These are phyloP conservation scores for Trametes cingulata DNA, from an alignment of 768 basidiomycete species.

Conservation along the genomic window DNA sequence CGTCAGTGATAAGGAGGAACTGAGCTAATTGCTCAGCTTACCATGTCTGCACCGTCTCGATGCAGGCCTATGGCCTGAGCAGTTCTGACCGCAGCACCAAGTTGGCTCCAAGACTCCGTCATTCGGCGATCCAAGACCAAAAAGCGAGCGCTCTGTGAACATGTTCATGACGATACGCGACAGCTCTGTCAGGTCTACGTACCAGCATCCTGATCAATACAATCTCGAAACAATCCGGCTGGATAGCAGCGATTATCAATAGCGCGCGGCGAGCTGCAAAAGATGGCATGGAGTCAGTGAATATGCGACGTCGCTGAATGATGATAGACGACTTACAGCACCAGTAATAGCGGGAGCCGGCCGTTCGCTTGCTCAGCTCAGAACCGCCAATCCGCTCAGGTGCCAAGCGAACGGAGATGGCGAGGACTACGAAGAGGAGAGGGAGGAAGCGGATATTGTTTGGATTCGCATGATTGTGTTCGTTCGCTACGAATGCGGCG, in stretches of 20 bases:
- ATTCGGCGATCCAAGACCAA: slow-evolving; percentile 77
- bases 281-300: slow-evolving; percentile 3
- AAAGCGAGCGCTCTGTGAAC: slow-evolving; percentile 62
- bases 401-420: slow-evolving; percentile 81
- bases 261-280: slow-evolving; percentile 72
- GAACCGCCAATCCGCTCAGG: slow-evolving; percentile 86
- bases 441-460: slow-evolving; percentile 85
- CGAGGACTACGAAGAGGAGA: slow-evolving; percentile 90
- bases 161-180: not conserved
- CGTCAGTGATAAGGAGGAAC: too few species aligned
- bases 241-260: slow-evolving; percentile 89
- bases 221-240: slow-evolving; percentile 89
- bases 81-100: slow-evolving; percentile 90
- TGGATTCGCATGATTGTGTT: slow-evolving; percentile 57
- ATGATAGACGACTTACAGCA: slow-evolving; percentile 62
- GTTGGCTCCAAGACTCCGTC: slow-evolving; percentile 95
- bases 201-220: slow-evolving; percentile 89
- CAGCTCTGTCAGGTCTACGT: slow-evolving; percentile 11
- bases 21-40: too few species aligned
- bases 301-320: not conserved
- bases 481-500: slow-evolving; percentile 63
- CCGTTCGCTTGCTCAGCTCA: slow-evolving; percentile 69
- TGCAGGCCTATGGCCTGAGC: slow-evolving; percentile 93
- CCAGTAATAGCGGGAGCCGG: slow-evolving; percentile 92
- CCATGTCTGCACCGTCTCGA: slow-evolving; percentile 83